These are phyloP conservation scores for Marasmius oreades DNA, from an alignment of 1,284 basidiomycete genomes.

Conservation along the genomic window DNA sequence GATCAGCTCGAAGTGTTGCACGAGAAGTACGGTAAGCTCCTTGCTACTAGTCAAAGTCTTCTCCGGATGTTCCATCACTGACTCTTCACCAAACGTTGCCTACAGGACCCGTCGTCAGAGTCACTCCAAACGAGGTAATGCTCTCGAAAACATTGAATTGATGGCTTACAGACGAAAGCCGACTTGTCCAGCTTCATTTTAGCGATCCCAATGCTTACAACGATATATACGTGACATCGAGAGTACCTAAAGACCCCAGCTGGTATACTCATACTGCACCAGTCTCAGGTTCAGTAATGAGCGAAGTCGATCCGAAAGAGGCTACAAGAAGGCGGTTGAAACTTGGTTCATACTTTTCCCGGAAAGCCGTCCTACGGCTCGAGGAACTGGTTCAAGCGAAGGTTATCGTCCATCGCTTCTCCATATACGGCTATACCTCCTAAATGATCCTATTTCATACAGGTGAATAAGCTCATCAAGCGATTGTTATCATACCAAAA, in stretches of 20 bases:
- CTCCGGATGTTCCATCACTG: too few species aligned
- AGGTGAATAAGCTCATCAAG: background rate
- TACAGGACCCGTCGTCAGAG: constrained; percentile 8
- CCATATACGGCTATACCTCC: too few species aligned
- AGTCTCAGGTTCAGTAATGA: constrained; percentile 5
- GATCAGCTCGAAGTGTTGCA: constrained; percentile 21
- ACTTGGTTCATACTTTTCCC: background rate
- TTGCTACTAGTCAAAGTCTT: background rate
- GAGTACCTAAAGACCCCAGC: constrained; percentile 21
- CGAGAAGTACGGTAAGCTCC: constrained; percentile 18
- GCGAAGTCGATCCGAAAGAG: background rate
- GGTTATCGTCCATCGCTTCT: background rate
- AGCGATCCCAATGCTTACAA: constrained; percentile 3
- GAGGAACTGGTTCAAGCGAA: background rate
- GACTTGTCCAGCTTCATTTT: constrained; percentile 9
- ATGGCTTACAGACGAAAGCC: background rate
- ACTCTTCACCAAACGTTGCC: background rate
- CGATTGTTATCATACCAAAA: background rate
- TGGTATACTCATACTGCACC: constrained; percentile 16
- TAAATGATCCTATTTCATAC: background rate
- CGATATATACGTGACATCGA: constrained; percentile 18
- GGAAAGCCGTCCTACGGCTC: background rate
- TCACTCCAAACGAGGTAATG: constrained; percentile 9
- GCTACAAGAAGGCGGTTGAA: background rate
- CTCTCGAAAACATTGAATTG: too few species aligned